Percentiles rank a stretch among this genome's conserved stretches.
These are phyloP conservation scores for Adansonia madagascariensis DNA, from an alignment of 441 rosid species.

Conservation along the genomic window DNA sequence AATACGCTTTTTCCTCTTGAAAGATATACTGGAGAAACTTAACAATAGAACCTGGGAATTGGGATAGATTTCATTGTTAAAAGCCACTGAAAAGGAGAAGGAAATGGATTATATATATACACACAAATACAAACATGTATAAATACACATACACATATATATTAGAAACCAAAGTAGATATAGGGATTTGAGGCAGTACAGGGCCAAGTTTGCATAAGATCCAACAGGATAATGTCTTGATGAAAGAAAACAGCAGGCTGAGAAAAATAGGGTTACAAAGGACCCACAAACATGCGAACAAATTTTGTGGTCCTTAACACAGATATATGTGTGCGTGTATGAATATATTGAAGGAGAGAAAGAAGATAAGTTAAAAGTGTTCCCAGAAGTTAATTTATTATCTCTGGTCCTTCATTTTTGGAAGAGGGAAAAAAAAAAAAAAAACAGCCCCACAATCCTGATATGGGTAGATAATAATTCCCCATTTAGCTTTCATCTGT, in stretches of 20 bases:
- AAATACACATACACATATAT: too few relatives aligned
- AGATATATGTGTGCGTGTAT: too few relatives aligned
- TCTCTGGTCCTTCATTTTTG: not conserved
- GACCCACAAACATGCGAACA: slow-evolving; percentile 17
- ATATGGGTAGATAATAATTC: not conserved
- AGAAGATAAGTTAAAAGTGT: slow-evolving; percentile 5
- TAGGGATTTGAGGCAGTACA: not conserved
- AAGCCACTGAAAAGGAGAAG: not conserved
- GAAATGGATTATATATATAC: not conserved
- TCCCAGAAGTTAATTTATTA: not conserved
- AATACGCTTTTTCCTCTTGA: not conserved
- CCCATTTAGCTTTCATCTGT: not conserved
- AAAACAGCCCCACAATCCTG: slow-evolving; percentile 15
- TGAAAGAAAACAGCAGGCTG: slow-evolving; percentile 35
- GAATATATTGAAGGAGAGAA: not conserved
- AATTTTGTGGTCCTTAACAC: slow-evolving; percentile 33
- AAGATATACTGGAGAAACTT: too few relatives aligned
- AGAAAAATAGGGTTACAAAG: slow-evolving; percentile 24
- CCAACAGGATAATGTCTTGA: slow-evolving; percentile 41
- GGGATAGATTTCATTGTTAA: too few relatives aligned
- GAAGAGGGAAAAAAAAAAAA: slow-evolving; percentile 2
- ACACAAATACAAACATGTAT: too few relatives aligned
- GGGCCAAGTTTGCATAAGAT: slow-evolving; percentile 35
- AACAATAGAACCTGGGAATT: too few relatives aligned
- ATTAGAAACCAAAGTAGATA: not conserved